Percentiles rank a stretch among this genome's conserved stretches.
phyloP scores from a whole-genome alignment of 129 eudicot species.

The Flaveria sonorensis region DNA sequence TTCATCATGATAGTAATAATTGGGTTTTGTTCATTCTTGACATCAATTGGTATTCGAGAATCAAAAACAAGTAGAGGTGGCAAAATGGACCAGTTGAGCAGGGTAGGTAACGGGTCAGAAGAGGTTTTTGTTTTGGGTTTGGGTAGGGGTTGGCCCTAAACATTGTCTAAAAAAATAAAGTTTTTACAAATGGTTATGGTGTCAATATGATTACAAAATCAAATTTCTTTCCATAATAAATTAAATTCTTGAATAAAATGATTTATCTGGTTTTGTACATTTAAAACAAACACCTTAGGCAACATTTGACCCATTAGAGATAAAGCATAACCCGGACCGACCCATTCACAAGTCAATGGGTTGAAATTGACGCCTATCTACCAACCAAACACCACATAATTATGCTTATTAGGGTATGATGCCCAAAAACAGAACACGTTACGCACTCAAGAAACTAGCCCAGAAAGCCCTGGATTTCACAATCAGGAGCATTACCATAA shows the following conservation, averaged over 20 bases:
- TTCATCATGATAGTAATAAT: not conserved
- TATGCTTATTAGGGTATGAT: no score
- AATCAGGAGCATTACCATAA: not conserved
- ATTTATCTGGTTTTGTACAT: not conserved
- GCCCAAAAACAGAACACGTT: no score
- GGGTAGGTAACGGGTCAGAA: not conserved
- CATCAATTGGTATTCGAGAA: not conserved
- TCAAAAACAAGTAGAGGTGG: not conserved
- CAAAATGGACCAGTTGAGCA: not conserved
- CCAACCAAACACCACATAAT: no score
- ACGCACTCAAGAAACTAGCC: no score
- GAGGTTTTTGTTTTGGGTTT: no score
- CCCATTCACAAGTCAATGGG: not conserved
- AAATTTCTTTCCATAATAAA: not conserved
- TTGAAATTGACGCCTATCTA: not conserved
- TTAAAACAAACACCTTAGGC: not conserved
- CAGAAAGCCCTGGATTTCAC: not conserved
- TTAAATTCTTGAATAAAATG: not conserved
- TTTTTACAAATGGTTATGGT: not conserved
- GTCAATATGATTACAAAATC: not conserved
- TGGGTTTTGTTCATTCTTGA: conserved; percentile 14
- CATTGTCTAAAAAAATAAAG: not conserved
- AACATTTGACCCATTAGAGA: conserved; percentile 2
- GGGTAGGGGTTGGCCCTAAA: no score
- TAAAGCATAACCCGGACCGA: not conserved